Percentiles rank a stretch among this genome's conserved stretches.
Evolutionary conservation across 176 grass and related monocot species (phyloP).

Genomic region (Lolium rigidum): DNA sequence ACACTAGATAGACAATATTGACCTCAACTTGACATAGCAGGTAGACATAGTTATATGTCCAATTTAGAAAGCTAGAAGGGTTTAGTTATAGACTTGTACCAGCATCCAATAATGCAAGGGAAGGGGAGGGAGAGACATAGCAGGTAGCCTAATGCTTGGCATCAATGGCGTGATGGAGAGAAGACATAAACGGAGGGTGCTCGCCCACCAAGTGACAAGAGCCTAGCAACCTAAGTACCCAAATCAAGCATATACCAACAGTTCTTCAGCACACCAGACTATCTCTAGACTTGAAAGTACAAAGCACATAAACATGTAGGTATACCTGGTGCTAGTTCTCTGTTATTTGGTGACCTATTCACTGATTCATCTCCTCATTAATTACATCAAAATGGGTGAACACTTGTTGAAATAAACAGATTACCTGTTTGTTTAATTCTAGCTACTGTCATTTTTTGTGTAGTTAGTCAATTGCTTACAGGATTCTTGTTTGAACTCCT

Average conservation of each 20-base stretch:
- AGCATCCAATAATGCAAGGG: conserved; percentile 44
- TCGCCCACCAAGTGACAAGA: conserved; percentile 49
- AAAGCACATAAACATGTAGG: not conserved
- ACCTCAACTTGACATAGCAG: too few species aligned
- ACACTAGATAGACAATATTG: too few species aligned
- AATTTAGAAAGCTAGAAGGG: conserved; percentile 26
- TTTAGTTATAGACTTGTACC: conserved; percentile 7
- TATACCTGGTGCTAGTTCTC: conserved; percentile 13
- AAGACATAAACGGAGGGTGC: not conserved
- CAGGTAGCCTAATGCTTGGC: conserved; percentile 56
- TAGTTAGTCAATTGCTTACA: too few species aligned
- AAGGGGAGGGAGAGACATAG: conserved; percentile 30
- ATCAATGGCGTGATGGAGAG: conserved; percentile 29
- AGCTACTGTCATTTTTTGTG: too few species aligned
- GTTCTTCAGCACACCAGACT: not conserved
- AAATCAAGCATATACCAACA: not conserved
- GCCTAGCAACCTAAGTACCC: conserved; percentile 30
- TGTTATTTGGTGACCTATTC: conserved; percentile 37
- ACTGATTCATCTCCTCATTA: not conserved
- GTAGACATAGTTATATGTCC: not conserved
- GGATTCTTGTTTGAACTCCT: too few species aligned
- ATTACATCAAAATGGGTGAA: too few species aligned
- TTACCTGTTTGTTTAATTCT: too few species aligned
- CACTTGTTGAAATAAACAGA: too few species aligned
- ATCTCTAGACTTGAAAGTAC: not conserved